phyloP scores from a whole-genome alignment of 1,284 basidiomycete genomes.

The Heliocybe sulcata region DNA sequence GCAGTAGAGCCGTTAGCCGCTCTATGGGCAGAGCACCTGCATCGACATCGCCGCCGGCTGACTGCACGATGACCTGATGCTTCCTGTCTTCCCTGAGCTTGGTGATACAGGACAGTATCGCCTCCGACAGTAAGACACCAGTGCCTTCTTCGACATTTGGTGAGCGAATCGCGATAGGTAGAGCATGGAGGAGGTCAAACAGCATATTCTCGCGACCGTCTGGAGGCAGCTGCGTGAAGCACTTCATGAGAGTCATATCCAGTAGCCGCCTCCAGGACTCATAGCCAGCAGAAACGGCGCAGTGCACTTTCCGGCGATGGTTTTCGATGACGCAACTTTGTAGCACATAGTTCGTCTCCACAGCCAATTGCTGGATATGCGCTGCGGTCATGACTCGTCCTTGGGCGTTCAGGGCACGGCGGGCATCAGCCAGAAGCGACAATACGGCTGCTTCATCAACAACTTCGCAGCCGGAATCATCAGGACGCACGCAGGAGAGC shows the following conservation, averaged over 20 bases:
- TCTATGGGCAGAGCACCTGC: constrained; percentile 73
- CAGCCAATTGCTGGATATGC: constrained; percentile 61
- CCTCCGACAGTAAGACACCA: constrained; percentile 76
- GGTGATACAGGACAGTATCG: constrained; percentile 75
- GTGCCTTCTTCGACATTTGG: constrained; percentile 64
- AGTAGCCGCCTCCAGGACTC: constrained; percentile 80
- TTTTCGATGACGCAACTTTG: constrained; percentile 84
- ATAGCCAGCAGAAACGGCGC: constrained; percentile 66
- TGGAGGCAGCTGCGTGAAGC: constrained; percentile 74
- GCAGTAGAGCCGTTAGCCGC: constrained; percentile 71
- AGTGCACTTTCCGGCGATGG: constrained; percentile 72
- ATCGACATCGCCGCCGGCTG: constrained; percentile 52
- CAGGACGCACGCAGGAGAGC: constrained; percentile 64
- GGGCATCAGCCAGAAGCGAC: constrained; percentile 54
- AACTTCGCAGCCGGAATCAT: constrained; percentile 74
- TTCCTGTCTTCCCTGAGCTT: constrained; percentile 76
- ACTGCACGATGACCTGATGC: constrained; percentile 58
- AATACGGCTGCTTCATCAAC: constrained; percentile 72
- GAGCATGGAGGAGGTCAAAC: constrained; percentile 79
- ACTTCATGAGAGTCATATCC: constrained; percentile 78
- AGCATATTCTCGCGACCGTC: constrained; percentile 80
- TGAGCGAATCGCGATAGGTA: constrained; percentile 55
- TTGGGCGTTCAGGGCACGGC: constrained; percentile 57
- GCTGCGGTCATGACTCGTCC: constrained; percentile 57
- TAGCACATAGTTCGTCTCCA: constrained; percentile 72